phyloP scores from a whole-genome alignment of 1,284 basidiomycete species.

The Singerocomus rubriflavus region DNA sequence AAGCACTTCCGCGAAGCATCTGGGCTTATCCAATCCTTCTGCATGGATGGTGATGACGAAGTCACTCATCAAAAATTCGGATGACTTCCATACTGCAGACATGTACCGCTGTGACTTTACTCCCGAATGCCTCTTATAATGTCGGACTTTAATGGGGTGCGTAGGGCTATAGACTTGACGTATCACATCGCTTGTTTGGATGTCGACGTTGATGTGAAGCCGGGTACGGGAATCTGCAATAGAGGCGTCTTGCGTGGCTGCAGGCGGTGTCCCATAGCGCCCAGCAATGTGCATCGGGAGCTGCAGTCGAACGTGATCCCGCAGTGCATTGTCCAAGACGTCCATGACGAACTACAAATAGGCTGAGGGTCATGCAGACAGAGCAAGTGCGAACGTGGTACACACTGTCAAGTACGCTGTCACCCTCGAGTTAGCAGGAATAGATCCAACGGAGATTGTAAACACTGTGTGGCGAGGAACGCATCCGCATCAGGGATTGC shows the following conservation, averaged over 20 bases:
- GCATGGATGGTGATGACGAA: slow-evolving; percentile 48
- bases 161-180: slow-evolving; percentile 39
- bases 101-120: slow-evolving; percentile 40
- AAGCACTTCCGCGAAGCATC: slow-evolving; percentile 52
- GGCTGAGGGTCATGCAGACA: background rate
- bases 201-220: slow-evolving; percentile 41
- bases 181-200: slow-evolving; percentile 47
- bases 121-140: slow-evolving; percentile 35
- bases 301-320: slow-evolving; percentile 48
- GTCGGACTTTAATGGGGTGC: slow-evolving; percentile 35
- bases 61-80: slow-evolving; percentile 40
- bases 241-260: slow-evolving; percentile 33
- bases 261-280: slow-evolving; percentile 48
- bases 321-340: slow-evolving; percentile 45
- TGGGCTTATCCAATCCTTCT: slow-evolving; percentile 44
- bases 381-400: background rate
- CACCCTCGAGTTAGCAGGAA: slow-evolving; percentile 41
- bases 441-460: slow-evolving; percentile 53
- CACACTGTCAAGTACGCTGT: slow-evolving; percentile 43
- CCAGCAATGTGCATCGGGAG: slow-evolving; percentile 48
- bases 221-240: slow-evolving; percentile 33
- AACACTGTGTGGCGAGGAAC: slow-evolving; percentile 40
- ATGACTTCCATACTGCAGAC: slow-evolving; percentile 38
- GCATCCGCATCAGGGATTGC: background rate
- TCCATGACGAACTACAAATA: slow-evolving; percentile 35